Evolutionary conservation across 768 basidiomycete genomes (phyloP), one percentile per base, ranked within the genome.

Genomic region (Tylopilus intermedius): DNA sequence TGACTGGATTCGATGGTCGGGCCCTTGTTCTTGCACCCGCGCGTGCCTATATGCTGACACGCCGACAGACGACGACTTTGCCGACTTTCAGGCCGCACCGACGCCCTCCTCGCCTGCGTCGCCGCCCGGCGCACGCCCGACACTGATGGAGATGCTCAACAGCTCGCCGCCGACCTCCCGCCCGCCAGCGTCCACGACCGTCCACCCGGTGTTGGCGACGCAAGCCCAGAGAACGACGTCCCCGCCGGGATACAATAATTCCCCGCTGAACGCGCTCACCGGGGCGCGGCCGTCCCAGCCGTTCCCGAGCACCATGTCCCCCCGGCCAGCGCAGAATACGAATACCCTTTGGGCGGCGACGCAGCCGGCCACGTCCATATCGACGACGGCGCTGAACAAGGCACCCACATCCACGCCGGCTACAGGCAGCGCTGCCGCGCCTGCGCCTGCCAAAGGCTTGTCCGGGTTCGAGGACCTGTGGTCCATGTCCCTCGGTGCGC

Each of bases 381-480:
- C 58, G 2, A 43, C 51, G 14, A 30, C 54, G 24, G 38, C 41
- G n/a, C 60, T 61, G 29, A 58, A 33, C 55, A 66, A 56, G 43
- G 30, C 54, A 8, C 44, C 58, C 6, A 6, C 30, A 4, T 5
- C 24, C 24, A 24, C 24, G 5, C 24, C 24, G 24, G 24, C 24
- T 24, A 5, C 24, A 5, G 24, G 24, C 7, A 10, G 30, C 30
- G 18, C 44, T 18, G 45, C 62, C n/a, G 41, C 62, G 14, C 41
- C 65, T 1, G 65, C 74, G 21, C 53, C 71, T 7, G 47, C 62
- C 65, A 77, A 62, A 60, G 82, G 35, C 62, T 67, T 51, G 72
- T 79, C 51, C 39, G 84, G 83, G 62, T 96, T 95, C 63, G 94
- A 94, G 57, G 94, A 96, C 66, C 67, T 96, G 58, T 96, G 90